Evolutionary conservation across 768 basidiomycete genomes (phyloP).

Genomic region (Termitomyces sp.): DNA sequence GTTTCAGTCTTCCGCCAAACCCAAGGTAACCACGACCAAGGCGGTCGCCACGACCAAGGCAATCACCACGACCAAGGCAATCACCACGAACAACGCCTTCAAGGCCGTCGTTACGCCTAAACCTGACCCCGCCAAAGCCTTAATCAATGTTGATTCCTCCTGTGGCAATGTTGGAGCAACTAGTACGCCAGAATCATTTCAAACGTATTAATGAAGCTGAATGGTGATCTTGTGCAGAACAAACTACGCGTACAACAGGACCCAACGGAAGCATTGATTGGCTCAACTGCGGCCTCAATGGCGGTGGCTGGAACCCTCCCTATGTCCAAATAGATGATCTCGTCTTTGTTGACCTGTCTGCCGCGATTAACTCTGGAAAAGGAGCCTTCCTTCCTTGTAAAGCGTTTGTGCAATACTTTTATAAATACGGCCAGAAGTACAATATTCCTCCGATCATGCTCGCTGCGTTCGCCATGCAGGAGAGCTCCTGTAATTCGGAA

Average conservation of each 20-base stretch:
- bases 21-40: slow-evolving; percentile 13
- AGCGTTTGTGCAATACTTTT: slow-evolving; percentile 50
- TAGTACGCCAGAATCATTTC: slow-evolving; percentile 27
- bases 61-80: background rate
- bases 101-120: slow-evolving; percentile 4
- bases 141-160: slow-evolving; percentile 34
- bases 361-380: slow-evolving; percentile 43
- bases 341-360: slow-evolving; percentile 39
- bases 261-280: slow-evolving; percentile 74
- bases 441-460: slow-evolving; percentile 70
- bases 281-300: slow-evolving; percentile 74
- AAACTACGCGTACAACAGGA: slow-evolving; percentile 48
- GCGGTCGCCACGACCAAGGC: slow-evolving; percentile 1
- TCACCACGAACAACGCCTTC: background rate
- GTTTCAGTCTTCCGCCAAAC: slow-evolving; percentile 1
- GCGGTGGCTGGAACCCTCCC: slow-evolving; percentile 72
- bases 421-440: slow-evolving; percentile 49
- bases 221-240: slow-evolving; percentile 29
- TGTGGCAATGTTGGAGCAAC: slow-evolving; percentile 54
- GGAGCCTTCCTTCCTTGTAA: slow-evolving; percentile 61
- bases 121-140: slow-evolving; percentile 17
- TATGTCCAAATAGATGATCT: slow-evolving; percentile 50
- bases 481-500: slow-evolving; percentile 63
- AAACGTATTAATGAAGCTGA: background rate
- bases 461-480: slow-evolving; percentile 89